Evolutionary conservation across 176 grass and related monocot genomes (phyloP).

Genomic region (Puccinellia tenuiflora): DNA sequence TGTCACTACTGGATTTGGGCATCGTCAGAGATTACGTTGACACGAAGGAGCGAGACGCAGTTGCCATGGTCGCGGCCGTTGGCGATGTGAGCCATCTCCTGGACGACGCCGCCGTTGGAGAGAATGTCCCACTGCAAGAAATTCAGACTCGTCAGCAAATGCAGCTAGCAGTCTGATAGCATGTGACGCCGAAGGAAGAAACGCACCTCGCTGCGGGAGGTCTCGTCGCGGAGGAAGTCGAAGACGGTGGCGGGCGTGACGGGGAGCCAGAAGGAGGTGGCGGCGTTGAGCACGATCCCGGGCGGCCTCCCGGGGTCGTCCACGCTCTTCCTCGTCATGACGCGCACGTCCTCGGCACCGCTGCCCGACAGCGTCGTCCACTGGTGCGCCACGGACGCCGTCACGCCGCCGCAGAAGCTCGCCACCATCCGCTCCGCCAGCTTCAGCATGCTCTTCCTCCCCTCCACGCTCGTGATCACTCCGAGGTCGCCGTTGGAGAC

Average conservation of each 20-base stretch:
- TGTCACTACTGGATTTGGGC: background rate
- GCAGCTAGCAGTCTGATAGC: background rate
- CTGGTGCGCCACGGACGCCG: constrained; percentile 71
- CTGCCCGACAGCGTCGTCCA: constrained; percentile 92
- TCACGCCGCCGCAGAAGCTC: constrained; percentile 90
- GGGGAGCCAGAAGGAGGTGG: constrained; percentile 92
- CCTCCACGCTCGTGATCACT: constrained; percentile 81
- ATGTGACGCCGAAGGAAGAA: background rate
- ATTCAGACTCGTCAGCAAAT: background rate
- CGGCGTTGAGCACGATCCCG: constrained; percentile 89
- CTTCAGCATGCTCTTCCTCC: constrained; percentile 93
- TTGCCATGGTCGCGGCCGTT: constrained; percentile 93
- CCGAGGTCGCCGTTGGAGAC: constrained; percentile 60
- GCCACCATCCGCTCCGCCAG: constrained; percentile 94
- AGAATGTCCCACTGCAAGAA: constrained; percentile 83
- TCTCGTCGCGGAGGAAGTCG: constrained; percentile 83
- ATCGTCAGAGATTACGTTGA: constrained; percentile 42
- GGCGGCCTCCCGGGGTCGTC: constrained; percentile 83
- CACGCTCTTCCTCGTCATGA: constrained; percentile 88
- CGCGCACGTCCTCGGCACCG: constrained; percentile 76
- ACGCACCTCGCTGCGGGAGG: constrained; percentile 64
- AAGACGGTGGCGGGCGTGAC: constrained; percentile 69
- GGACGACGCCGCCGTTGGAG: constrained; percentile 79
- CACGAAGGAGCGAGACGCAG: constrained; percentile 83
- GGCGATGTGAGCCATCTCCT: constrained; percentile 96